These are phyloP conservation scores for Peribolospora baueri DNA, from an alignment of 768 basidiomycete species.

Conservation along the genomic window DNA sequence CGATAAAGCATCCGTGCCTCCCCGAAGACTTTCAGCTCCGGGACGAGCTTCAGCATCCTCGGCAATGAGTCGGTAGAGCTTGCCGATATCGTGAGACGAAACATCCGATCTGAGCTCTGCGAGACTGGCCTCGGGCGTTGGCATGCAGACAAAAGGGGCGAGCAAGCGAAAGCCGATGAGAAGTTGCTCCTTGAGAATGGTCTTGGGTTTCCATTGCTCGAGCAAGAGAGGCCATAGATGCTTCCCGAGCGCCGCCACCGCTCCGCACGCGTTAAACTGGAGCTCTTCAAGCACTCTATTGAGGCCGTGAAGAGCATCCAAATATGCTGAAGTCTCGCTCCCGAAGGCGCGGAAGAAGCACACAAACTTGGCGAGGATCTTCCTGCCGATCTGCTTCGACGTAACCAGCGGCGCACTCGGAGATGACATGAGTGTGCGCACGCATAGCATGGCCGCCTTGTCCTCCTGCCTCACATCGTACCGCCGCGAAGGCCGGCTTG, in stretches of 20 bases:
- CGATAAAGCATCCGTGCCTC: not conserved
- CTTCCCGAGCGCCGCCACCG: slow-evolving; percentile 36
- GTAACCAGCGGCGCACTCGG: slow-evolving; percentile 18
- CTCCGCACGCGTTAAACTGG: slow-evolving; percentile 44
- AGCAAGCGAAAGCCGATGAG: slow-evolving; percentile 45
- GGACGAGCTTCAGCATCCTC: slow-evolving; percentile 36
- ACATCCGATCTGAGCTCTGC: slow-evolving; percentile 10
- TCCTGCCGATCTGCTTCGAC: slow-evolving; percentile 8
- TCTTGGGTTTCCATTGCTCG: slow-evolving; percentile 54
- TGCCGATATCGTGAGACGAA: slow-evolving; percentile 3
- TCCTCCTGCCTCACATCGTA: too few relatives aligned
- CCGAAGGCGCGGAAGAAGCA: slow-evolving; percentile 44
- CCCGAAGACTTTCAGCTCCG: not conserved
- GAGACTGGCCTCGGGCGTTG: slow-evolving; percentile 19
- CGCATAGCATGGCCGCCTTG: too few relatives aligned
- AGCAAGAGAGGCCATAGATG: slow-evolving; percentile 41
- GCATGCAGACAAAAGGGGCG: slow-evolving; percentile 37
- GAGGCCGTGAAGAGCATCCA: slow-evolving; percentile 44
- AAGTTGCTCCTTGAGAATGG: slow-evolving; percentile 49
- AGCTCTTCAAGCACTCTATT: slow-evolving; percentile 46
- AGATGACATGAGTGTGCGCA: not conserved
- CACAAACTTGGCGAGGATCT: slow-evolving; percentile 34
- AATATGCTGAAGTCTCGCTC: slow-evolving; percentile 51
- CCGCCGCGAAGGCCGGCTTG: too few relatives aligned
- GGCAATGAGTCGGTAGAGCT: slow-evolving; percentile 32